Percentiles rank a stretch among this genome's conserved stretches.
Evolutionary conservation across 2,329 filamentous ascomycete species (phyloP).

Genomic region (Fusarium mexicanum): DNA sequence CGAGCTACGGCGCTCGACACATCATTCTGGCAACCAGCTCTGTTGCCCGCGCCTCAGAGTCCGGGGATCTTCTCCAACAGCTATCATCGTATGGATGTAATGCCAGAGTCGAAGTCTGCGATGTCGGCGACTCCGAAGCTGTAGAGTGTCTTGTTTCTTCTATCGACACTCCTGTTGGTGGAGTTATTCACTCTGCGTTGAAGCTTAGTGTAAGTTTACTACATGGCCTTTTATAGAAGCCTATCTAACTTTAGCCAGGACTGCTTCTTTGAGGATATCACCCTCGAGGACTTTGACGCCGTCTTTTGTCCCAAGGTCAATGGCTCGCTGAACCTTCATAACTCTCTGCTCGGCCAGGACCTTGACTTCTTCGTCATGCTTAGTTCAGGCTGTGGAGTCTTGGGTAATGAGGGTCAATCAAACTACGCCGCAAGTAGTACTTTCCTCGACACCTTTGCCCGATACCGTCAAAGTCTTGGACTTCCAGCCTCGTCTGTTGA

Average conservation of each 20-base stretch:
- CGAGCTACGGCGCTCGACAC: constrained; percentile 36
- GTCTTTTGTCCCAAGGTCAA: constrained; percentile 39
- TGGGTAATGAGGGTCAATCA: constrained; percentile 36
- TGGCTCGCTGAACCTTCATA: constrained; percentile 36
- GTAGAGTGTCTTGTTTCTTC: constrained; percentile 22
- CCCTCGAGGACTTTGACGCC: constrained; percentile 30
- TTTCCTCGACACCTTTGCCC: constrained; percentile 37
- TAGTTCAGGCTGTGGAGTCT: constrained; percentile 35
- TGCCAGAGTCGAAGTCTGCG: constrained; percentile 35
- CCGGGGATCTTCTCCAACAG: constrained; percentile 32
- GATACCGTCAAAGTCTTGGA: constrained; percentile 34
- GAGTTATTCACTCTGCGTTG: constrained; percentile 38
- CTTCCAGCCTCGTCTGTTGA: constrained; percentile 35
- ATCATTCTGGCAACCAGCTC: constrained; percentile 38
- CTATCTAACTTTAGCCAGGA: constrained; percentile 25
- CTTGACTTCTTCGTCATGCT: constrained; percentile 41
- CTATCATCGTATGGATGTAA: constrained; percentile 37
- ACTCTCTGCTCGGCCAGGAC: constrained; percentile 24
- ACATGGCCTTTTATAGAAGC: background rate
- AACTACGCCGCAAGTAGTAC: constrained; percentile 38
- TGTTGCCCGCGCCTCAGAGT: constrained; percentile 21
- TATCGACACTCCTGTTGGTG: constrained; percentile 29
- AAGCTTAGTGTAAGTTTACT: constrained; percentile 35
- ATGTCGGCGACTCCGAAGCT: constrained; percentile 32
- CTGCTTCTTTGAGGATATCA: constrained; percentile 36